Evolutionary conservation across 2,329 filamentous ascomycete genomes (phyloP), one percentile per base, ranked within the genome.

Genomic region (Cryphonectria radicalis): DNA sequence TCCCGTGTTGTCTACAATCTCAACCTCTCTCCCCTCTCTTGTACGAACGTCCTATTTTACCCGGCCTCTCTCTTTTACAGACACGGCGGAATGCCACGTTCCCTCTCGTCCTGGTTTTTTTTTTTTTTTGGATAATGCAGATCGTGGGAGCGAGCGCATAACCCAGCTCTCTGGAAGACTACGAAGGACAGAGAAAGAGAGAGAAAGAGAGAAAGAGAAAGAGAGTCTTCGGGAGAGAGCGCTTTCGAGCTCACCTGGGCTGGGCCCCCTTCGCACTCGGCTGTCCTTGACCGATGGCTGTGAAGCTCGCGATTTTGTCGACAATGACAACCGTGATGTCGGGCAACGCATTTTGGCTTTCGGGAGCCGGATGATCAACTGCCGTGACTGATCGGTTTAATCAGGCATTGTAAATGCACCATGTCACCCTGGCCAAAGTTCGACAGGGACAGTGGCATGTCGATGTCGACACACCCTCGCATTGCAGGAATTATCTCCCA

Each of bases 321-420:
- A 14, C 59, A 43, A 42, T 46, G 46, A 14, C 64, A 28, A 35
- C 35, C 65, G 14, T 46, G 25, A n/a, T 35, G 43, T 53, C 14
- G 14, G 63, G 28, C 42, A 50, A n/a, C 7, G 25, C 59, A 53
- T 46, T 50, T 50, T 62, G 57, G 68, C 63, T 68, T 67, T 46
- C 68, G 63, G 66, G 32, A 43, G 70, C 70, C 70, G 70, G 70
- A 70, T 70, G 64, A 72, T 72, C 64, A 64, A 64, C 64, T 70
- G 71, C 68, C 71, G 71, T 68, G 68, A 70, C 66, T 72, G 67
- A 72, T 72, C 65, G 68, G 63, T 63, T 59, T 63, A 46, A 67
- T 53, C 66, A 66, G 59, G 50, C 70, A 59, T 57, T 53, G 25
- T 17, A 66, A 17, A 55, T 66, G 67, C 59, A 35, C 59, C 35